phyloP scores from a whole-genome alignment of 192 early-diverging fungal genomes.

The Entomortierella chlamydospora region DNA sequence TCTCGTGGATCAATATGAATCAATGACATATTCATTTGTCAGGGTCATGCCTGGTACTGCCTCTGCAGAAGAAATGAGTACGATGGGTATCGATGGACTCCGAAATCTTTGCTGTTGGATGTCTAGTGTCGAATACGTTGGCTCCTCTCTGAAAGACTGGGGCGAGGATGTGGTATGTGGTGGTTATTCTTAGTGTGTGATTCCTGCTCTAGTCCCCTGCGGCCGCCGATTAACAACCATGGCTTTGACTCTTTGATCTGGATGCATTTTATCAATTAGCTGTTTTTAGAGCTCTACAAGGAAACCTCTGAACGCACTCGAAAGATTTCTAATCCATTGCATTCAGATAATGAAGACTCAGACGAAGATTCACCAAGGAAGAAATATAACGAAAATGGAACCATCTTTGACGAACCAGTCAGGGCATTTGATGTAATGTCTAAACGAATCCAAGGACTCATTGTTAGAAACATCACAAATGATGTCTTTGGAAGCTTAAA shows the following conservation, averaged over 20 bases:
- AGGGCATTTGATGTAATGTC: constrained; percentile 43
- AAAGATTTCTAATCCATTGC: constrained; percentile 19
- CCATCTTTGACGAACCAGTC: constrained; percentile 60
- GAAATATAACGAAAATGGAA: constrained; percentile 42
- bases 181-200: not conserved
- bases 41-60: constrained; percentile 65
- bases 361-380: constrained; percentile 26
- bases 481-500: constrained; percentile 59
- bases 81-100: constrained; percentile 57
- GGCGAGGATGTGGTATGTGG: constrained; percentile 64
- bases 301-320: constrained; percentile 48
- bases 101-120: constrained; percentile 64
- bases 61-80: constrained; percentile 56
- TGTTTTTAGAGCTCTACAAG: constrained; percentile 65
- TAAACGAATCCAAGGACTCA: constrained; percentile 57
- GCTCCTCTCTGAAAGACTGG: constrained; percentile 60
- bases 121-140: constrained; percentile 58
- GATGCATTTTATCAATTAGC: no score
- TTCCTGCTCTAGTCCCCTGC: not conserved
- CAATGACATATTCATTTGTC: constrained; percentile 61
- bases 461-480: constrained; percentile 56
- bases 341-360: constrained; percentile 32
- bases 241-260: not conserved
- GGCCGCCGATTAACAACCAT: not conserved
- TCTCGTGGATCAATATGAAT: constrained; percentile 66